These are phyloP conservation scores for Castanea mollissima DNA, from an alignment of 306 rosid genomes.

Conservation along the genomic window DNA sequence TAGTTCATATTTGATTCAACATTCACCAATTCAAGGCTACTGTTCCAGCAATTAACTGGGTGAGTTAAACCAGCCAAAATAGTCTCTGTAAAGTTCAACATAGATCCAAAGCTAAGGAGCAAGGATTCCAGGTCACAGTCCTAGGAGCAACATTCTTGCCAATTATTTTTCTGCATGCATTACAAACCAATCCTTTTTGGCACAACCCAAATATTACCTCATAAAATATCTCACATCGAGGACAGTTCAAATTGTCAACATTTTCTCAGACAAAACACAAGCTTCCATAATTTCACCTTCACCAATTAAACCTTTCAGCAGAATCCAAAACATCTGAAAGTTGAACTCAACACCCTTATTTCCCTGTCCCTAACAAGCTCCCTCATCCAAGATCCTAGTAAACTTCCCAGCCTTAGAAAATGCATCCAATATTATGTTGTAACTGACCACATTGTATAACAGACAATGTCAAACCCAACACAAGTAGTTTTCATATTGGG, in stretches of 20 bases:
- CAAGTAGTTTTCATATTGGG: constrained; percentile 43
- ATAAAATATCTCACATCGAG: constrained; percentile 48
- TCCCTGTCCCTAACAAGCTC: constrained; percentile 53
- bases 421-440: constrained; percentile 53
- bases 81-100: constrained; percentile 32
- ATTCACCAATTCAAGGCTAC: background rate
- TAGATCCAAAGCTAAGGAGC: constrained; percentile 35
- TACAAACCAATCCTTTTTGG: constrained; percentile 42
- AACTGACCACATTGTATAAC: constrained; percentile 44
- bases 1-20: no score
- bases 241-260: constrained; percentile 47
- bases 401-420: constrained; percentile 42
- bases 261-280: constrained; percentile 53
- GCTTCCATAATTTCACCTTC: constrained; percentile 52
- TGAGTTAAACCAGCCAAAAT: constrained; percentile 32
- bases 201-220: constrained; percentile 55
- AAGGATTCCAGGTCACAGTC: constrained; percentile 55
- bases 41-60: background rate
- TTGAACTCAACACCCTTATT: constrained; percentile 53
- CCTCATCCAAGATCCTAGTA: constrained; percentile 24
- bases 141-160: constrained; percentile 43
- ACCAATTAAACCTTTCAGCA: constrained; percentile 57
- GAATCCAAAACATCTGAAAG: constrained; percentile 50
- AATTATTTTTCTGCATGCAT: constrained; percentile 52
- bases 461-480: no score